phyloP scores from a whole-genome alignment of 2,329 filamentous ascomycete species.

The Daldinia sp. region DNA sequence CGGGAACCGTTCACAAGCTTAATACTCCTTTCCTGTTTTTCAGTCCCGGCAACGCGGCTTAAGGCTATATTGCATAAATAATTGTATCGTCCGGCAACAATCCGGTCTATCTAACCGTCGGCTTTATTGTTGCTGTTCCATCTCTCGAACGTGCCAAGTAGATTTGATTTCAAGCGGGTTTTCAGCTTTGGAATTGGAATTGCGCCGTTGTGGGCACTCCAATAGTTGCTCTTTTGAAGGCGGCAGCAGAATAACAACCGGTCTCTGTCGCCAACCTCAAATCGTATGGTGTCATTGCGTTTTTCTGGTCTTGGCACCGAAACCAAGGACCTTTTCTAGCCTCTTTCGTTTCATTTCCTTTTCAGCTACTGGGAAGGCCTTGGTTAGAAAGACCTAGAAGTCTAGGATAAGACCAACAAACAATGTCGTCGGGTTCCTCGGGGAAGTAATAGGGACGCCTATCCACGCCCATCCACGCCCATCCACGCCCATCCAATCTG shows the following conservation, averaged over 20 bases:
- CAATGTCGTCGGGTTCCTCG: slow-evolving; percentile 14
- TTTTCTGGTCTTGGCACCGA: slow-evolving; percentile 30
- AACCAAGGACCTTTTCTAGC: slow-evolving; percentile 23
- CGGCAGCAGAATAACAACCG: slow-evolving; percentile 31
- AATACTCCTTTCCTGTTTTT: slow-evolving; percentile 29
- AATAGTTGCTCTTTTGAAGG: slow-evolving; percentile 21
- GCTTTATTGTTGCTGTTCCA: slow-evolving; percentile 19
- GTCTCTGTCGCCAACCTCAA: slow-evolving; percentile 39
- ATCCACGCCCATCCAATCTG: background rate
- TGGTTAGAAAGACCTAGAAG: background rate
- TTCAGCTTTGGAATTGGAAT: slow-evolving; percentile 21
- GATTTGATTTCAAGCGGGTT: slow-evolving; percentile 9
- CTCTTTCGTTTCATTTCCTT: slow-evolving; percentile 34
- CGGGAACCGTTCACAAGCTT: slow-evolving; percentile 27
- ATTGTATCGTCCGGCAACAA: background rate
- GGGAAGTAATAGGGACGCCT: slow-evolving; percentile 23
- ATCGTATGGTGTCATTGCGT: slow-evolving; percentile 41
- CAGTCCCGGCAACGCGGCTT: slow-evolving; percentile 37
- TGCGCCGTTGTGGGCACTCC: slow-evolving; percentile 15
- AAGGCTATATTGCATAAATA: slow-evolving; percentile 15
- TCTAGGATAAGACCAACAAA: background rate
- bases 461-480: background rate
- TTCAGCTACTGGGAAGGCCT: slow-evolving; percentile 29
- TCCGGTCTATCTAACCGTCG: slow-evolving; percentile 27
- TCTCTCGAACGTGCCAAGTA: background rate